Base-by-base conservation (phyloP, 2,329 filamentous ascomycete genomes). In the Acarospora socialis region DNA sequence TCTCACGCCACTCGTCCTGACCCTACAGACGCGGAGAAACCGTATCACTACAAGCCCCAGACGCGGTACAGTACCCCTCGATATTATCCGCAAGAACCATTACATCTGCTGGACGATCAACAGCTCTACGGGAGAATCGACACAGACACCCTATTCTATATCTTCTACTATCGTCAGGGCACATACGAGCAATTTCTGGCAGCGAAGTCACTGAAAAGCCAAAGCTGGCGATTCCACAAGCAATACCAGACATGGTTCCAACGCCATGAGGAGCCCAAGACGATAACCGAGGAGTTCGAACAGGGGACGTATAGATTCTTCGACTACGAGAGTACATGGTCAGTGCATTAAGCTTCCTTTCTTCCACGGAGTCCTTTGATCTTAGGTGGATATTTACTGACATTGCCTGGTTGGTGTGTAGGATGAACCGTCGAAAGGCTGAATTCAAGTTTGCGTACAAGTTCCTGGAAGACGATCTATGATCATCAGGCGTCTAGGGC, bases 201-300 rank as follows among this genome's bases (percentile, higher is more conserved):
- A 2, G 90, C 90, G 9, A 93, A 92, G 58, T 83, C 90, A n/a
- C 63, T 98, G 32, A 98, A 98, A 61, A 81, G 87, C 44, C 90
- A 98, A 57, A 94, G 86, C 57, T 98, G 90, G 90, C 73, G 90
- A 35, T 98, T 98, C 55, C 90, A 98, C 61, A 98, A 98, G 65
- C 90, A 95, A 56, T 98, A 98, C 53, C 90, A 93, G 57, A 98
- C 90, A 1, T 98, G 90, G 90, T 98, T 98, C 51, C 90, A 98
- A 57, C 72, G 90, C 31, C 90, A 98, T 45, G 90, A 98, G 52
- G 90, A 98, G 62, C 90, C 90, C 12, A 98, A 98, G 66, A 86
- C 77, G 46, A 98, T 98, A 50, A 95, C 90, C 0, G 90, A 98
- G 57, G 90, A 98, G 59, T 95, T 83, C 52, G 90, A 98, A 61